Base-by-base conservation (phyloP, 2,329 filamentous ascomycete species). In the Paraconiothyrium sp. region DNA sequence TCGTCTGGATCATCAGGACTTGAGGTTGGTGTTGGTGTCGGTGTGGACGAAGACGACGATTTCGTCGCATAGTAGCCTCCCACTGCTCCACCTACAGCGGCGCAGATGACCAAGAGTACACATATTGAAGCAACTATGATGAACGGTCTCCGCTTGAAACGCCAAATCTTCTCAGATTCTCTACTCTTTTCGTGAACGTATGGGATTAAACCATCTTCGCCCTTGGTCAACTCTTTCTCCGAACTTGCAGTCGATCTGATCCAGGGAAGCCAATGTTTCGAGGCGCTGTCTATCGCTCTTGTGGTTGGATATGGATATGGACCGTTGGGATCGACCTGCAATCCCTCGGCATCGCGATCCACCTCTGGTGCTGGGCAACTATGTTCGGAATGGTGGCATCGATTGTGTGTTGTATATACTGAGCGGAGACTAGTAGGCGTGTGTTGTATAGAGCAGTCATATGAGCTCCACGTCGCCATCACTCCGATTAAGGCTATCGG, bases 291-390 rank as follows among this genome's bases (percentile, higher is more conserved):
- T n/a, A 47, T 34, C 49, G 13, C 44, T 27, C 30, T 47, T 34
- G 57, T 60, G 14, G 57, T 63, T 5, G 60, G 51, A 14, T 58
- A 30, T n/a, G 61, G 61, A 49, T 61, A 61, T 9, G 54, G 41
- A 9, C 58, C 62, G 58, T 64, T 58, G 16, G 52, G 50, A 47
- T 64, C 55, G 20, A 64, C 58, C 50, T 64, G 62, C 16, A 64
- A 46, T 14, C 62, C 62, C 50, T 61, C 59, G 22, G 35, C 44
- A 10, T 64, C 59, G 39, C 61, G 52, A 48, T 59, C 55, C 3
- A 61, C 48, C 32, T 64, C 59, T 20, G 59, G 62, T 16, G 55
- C 58, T 24, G 35, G 3, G 16, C 10, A 11, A 14, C 30, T 48
- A 22, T 43, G 32, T 50, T 24, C 47, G 24, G 16, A 44, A 44